Conservation (phyloP, 1,284 basidiomycete species). For the Athelia sp. region DNA sequence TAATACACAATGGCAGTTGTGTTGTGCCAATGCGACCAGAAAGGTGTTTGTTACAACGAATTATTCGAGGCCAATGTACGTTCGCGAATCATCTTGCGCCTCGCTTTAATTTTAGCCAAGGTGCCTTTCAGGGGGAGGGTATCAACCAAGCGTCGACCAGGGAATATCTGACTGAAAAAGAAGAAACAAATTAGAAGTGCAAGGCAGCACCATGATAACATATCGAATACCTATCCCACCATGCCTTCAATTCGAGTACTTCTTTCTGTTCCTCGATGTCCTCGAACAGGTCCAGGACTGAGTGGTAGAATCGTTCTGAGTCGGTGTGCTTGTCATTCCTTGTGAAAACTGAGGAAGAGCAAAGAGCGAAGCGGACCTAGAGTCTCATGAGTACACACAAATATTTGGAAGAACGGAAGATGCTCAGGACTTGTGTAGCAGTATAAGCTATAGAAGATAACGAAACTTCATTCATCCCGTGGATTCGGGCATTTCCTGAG, state of each 20-base stretch:
- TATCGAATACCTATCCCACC: conserved; percentile 1
- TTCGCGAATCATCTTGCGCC: too few species aligned
- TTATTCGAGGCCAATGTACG: too few species aligned
- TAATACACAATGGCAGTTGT: too few species aligned
- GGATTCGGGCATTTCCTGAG: background rate
- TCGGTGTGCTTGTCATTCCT: background rate
- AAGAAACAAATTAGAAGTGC: too few species aligned
- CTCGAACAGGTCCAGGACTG: background rate
- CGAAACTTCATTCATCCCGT: background rate
- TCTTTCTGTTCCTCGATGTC: background rate
- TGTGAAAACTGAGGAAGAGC: background rate
- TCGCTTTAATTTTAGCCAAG: too few species aligned
- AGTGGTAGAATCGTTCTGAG: background rate
- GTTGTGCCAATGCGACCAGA: too few species aligned
- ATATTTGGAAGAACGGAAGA: too few species aligned
- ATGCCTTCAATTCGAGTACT: background rate
- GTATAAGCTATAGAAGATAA: background rate
- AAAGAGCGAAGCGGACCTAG: background rate
- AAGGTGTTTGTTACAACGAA: too few species aligned
- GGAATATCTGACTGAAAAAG: too few species aligned
- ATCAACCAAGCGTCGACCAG: too few species aligned
- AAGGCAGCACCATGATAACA: too few species aligned
- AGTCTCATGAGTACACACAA: background rate
- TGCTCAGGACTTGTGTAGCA: background rate
- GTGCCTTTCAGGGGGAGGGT: too few species aligned